These are phyloP conservation scores for Syzygium aromaticum DNA, from an alignment of 345 rosid species.

Conservation along the genomic window DNA sequence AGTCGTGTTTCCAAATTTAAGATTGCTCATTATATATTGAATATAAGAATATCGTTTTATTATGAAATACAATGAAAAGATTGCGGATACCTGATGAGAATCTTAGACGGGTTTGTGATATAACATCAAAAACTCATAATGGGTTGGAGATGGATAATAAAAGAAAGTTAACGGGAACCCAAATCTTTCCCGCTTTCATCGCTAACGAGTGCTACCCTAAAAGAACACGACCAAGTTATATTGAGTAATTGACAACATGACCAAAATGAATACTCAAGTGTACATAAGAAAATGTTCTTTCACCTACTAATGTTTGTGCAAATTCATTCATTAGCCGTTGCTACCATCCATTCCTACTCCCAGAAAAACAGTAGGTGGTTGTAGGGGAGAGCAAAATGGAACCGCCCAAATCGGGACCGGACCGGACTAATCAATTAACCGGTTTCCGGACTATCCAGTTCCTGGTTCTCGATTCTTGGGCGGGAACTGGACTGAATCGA, in stretches of 20 bases:
- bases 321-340: too few species aligned
- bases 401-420: too few species aligned
- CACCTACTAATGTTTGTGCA: too few species aligned
- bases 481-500: too few species aligned
- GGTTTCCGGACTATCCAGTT: too few species aligned
- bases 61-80: not conserved
- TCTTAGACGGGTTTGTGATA: not conserved
- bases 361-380: too few species aligned
- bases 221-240: not conserved
- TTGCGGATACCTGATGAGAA: not conserved
- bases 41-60: not conserved
- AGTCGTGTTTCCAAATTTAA: not conserved
- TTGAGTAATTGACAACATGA: not conserved
- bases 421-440: too few species aligned
- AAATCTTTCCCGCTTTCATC: not conserved
- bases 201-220: accelerated
- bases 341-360: too few species aligned
- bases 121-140: not conserved
- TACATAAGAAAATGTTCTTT: too few species aligned
- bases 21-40: not conserved
- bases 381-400: too few species aligned
- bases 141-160: not conserved
- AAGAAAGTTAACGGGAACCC: not conserved
- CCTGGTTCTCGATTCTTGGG: too few species aligned
- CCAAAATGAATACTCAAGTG: not conserved